phyloP scores from a whole-genome alignment of 108 stramenopile species.

The Cyclotella kingstonii region DNA sequence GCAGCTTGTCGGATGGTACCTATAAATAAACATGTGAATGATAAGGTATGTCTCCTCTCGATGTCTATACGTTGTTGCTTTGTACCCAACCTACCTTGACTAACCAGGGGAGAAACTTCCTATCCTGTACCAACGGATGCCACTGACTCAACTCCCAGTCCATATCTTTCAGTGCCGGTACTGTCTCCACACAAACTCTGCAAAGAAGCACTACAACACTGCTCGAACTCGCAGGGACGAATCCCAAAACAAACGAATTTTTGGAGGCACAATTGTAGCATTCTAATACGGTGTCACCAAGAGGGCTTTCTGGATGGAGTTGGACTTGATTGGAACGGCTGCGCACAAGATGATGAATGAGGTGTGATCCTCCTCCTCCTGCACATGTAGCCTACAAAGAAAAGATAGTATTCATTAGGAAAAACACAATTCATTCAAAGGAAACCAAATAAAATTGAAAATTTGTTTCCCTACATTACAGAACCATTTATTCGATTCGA shows the following conservation, averaged over 20 bases:
- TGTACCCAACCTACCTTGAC: slow-evolving; percentile 52
- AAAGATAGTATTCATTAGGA: neutral
- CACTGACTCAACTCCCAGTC: slow-evolving; percentile 96
- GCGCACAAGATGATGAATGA: slow-evolving; percentile 94
- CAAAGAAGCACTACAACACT: slow-evolving; percentile 94
- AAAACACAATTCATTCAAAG: neutral
- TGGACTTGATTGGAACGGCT: slow-evolving; percentile 75
- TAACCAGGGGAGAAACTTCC: slow-evolving; percentile 92
- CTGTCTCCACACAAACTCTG: slow-evolving; percentile 93
- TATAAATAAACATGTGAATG: no score
- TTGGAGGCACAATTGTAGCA: slow-evolving; percentile 97
- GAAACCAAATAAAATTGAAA: neutral
- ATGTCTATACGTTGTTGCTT: neutral
- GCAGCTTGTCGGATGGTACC: slow-evolving; percentile 79
- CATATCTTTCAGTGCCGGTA: slow-evolving; percentile 94
- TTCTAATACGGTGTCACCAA: slow-evolving; percentile 94
- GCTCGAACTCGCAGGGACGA: slow-evolving; percentile 89
- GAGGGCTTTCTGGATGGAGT: slow-evolving; percentile 87
- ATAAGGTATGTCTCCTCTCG: neutral
- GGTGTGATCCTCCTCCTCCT: slow-evolving; percentile 84
- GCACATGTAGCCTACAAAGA: slow-evolving; percentile 41
- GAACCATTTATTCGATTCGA: slow-evolving; percentile 96
- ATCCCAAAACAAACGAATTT: slow-evolving; percentile 97
- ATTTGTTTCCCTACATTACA: slow-evolving; percentile 71
- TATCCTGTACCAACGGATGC: slow-evolving; percentile 94